Evolutionary conservation across 179 eudicot genomes (phyloP).

Genomic region (Patellifolia procumbens): DNA sequence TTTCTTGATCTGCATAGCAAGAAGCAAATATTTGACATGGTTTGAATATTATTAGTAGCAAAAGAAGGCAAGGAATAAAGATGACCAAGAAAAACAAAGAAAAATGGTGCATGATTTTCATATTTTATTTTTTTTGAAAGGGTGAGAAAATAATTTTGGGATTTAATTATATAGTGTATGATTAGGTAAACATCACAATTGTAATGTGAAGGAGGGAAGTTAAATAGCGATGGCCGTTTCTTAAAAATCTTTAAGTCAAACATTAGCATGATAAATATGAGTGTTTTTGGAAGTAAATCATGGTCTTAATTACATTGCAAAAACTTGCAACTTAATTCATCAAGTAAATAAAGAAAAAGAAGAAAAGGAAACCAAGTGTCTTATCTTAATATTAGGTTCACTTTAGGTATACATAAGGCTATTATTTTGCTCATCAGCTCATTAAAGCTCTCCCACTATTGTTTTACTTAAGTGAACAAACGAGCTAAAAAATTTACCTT

Average conservation of each 20-base stretch:
- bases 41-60: slow-evolving; percentile 25
- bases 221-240: slow-evolving; percentile 10
- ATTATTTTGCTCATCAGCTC: too few species aligned
- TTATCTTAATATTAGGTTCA: too few species aligned
- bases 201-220: slow-evolving; percentile 23
- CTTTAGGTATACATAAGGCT: too few species aligned
- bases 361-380: too few species aligned
- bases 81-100: slow-evolving; percentile 10
- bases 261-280: slow-evolving; percentile 23
- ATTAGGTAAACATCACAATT: slow-evolving; percentile 23
- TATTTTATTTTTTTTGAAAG: slow-evolving; percentile 2
- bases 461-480: too few species aligned
- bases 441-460: too few species aligned
- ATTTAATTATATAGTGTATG: background rate
- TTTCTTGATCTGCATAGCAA: slow-evolving; percentile 43
- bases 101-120: slow-evolving; percentile 8
- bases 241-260: slow-evolving; percentile 3
- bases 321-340: background rate
- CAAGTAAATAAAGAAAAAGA: background rate
- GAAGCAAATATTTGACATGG: slow-evolving; percentile 26
- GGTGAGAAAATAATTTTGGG: background rate
- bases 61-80: slow-evolving; percentile 19
- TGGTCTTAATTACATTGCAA: background rate
- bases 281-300: background rate
- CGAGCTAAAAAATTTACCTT: too few species aligned